phyloP scores from a whole-genome alignment of 2,329 filamentous ascomycete species.

The Ophidiomyces ophidiicola region DNA sequence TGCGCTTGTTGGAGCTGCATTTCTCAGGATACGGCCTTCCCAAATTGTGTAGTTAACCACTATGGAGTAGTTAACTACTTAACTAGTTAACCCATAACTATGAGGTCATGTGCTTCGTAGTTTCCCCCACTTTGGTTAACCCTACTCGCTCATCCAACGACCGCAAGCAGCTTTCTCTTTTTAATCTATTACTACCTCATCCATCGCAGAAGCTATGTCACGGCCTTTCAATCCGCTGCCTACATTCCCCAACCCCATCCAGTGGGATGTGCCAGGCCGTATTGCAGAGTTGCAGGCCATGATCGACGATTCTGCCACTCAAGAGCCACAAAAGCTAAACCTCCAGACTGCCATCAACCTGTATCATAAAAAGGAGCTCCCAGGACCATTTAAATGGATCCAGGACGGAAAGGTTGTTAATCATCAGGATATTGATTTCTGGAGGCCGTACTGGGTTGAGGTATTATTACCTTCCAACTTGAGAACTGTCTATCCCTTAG shows the following conservation, averaged over 20 bases:
- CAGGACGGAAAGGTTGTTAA: constrained; percentile 13
- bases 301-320: constrained; percentile 11
- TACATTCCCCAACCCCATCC: constrained; percentile 11
- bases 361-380: constrained; percentile 12
- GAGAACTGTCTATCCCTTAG: constrained; percentile 1
- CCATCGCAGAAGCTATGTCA: too few relatives aligned
- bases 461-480: not conserved
- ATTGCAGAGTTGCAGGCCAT: constrained; percentile 13
- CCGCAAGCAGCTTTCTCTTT: too few relatives aligned
- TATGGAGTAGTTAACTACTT: too few relatives aligned
- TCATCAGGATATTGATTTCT: constrained; percentile 10
- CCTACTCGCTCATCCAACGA: too few relatives aligned
- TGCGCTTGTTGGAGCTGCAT: too few relatives aligned
- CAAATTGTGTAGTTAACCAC: too few relatives aligned
- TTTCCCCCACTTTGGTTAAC: too few relatives aligned
- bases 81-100: too few relatives aligned
- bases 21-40: too few relatives aligned
- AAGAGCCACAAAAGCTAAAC: constrained; percentile 12
- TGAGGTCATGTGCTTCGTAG: too few relatives aligned
- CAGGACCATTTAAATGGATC: constrained; percentile 10
- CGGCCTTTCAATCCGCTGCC: constrained; percentile 11
- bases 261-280: constrained; percentile 12
- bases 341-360: constrained; percentile 12
- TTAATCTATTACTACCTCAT: too few relatives aligned
- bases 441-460: constrained; percentile 10